Conservation (phyloP, 1,284 basidiomycete genomes). For the Boletus nobilissimus region DNA sequence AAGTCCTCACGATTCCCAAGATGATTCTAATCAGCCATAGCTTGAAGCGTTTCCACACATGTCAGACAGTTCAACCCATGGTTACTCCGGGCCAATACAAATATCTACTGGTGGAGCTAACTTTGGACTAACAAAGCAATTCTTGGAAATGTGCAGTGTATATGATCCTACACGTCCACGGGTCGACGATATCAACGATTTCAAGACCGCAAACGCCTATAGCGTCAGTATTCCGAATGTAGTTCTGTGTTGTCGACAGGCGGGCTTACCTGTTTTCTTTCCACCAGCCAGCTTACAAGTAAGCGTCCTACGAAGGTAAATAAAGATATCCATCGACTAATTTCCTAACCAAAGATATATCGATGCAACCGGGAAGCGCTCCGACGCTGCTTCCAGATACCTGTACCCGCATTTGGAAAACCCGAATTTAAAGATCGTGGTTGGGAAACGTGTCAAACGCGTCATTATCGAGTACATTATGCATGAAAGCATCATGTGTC, state of each 20-base stretch:
- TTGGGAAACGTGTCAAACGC: constrained; percentile 55
- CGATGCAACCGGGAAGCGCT: constrained; percentile 63
- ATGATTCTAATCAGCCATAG: constrained; percentile 51
- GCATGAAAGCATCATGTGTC: not conserved
- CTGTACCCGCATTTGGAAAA: constrained; percentile 61
- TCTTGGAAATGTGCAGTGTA: constrained; percentile 31
- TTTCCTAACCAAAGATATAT: constrained; percentile 55
- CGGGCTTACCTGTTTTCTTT: not conserved
- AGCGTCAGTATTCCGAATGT: constrained; percentile 50
- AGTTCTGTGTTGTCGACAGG: not conserved
- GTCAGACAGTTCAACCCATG: constrained; percentile 54
- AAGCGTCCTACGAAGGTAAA: not conserved
- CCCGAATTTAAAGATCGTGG: constrained; percentile 55
- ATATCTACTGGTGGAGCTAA: constrained; percentile 55
- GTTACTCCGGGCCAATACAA: constrained; percentile 63
- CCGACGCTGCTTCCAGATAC: constrained; percentile 66
- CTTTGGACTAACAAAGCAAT: constrained; percentile 56
- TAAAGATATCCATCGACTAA: not conserved
- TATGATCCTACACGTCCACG: constrained; percentile 40
- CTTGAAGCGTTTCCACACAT: constrained; percentile 60
- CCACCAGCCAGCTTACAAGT: constrained; percentile 27
- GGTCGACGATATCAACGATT: constrained; percentile 57
- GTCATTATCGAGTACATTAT: constrained; percentile 59
- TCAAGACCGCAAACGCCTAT: constrained; percentile 55
- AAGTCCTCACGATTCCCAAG: too few relatives aligned